A percentile compares a stretch with the other conserved stretches of the same genome.
Conservation (phyloP, 1,139 yeast genomes). For the Magnusiomyces suaveolens region DNA sequence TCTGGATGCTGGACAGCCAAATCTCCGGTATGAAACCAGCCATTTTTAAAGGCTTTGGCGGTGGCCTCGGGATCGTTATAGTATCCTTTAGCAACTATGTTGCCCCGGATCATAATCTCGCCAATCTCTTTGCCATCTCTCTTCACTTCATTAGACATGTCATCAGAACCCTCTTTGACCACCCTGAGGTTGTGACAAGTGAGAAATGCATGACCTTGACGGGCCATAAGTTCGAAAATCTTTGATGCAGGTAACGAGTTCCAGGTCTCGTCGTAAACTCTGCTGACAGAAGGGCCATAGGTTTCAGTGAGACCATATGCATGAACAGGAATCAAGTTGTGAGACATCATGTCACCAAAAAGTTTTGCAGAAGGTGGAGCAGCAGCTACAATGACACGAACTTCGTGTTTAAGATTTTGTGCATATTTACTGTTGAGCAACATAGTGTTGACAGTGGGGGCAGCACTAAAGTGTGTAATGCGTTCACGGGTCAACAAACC, state of each 20-base stretch:
- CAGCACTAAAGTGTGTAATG: constrained; percentile 34
- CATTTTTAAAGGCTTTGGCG: constrained; percentile 45
- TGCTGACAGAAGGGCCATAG: constrained; percentile 33
- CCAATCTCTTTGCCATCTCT: constrained; percentile 32
- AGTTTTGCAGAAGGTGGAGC: constrained; percentile 34
- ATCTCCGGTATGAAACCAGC: constrained; percentile 79
- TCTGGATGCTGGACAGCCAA: constrained; percentile 50
- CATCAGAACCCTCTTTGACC: constrained; percentile 41
- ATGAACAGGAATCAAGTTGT: constrained; percentile 38
- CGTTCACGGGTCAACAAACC: constrained; percentile 25
- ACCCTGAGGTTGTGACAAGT: constrained; percentile 37
- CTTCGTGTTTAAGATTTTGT: constrained; percentile 23
- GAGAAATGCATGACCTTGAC: constrained; percentile 32
- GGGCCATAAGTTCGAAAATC: constrained; percentile 27
- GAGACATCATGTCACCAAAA: constrained; percentile 30
- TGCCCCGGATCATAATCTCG: constrained; percentile 32
- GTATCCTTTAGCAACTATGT: constrained; percentile 50
- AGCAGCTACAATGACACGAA: constrained; percentile 34
- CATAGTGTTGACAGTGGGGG: constrained; percentile 35
- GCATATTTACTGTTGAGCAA: constrained; percentile 30
- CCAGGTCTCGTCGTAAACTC: constrained; percentile 31
- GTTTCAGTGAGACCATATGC: constrained; percentile 65
- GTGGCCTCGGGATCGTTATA: constrained; percentile 51
- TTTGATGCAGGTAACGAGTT: constrained; percentile 22
- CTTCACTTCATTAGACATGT: constrained; percentile 42